Evolutionary conservation across 2,329 filamentous ascomycete species (phyloP), one percentile per base, ranked within the genome.

Genomic region (Aspergillus tubingensis): DNA sequence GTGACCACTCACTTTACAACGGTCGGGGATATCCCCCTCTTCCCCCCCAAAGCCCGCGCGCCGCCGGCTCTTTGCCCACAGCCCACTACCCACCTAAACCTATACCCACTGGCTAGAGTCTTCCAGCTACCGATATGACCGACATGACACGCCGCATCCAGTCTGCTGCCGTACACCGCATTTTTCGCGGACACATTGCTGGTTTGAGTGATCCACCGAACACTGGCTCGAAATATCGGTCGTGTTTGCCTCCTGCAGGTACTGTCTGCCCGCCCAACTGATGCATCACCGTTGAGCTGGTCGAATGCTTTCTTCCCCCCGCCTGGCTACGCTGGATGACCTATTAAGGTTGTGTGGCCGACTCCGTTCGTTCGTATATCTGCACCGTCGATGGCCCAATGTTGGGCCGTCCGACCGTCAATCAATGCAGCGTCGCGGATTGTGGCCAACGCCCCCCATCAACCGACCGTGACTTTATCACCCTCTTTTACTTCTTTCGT

Each of bases 161-260:
- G 21, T 43, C 51, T 57, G 55, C 57, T 36, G 32, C 32, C 32
- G 48, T 61, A 63, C 66, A 68, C 66, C 66, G 66, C 66, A 68
- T 66, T 13, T 66, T 68, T 67, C 58, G 19, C 58, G 44, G 55
- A 49, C 43, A 38, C 53, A 30, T 44, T 27, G 64, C 55, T 61
- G 49, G 59, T 54, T 60, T 52, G 53, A 61, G 62, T 59, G 58
- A 36, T 27, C 50, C 44, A 47, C 57, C 47, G 54, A 61, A 50
- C 41, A 19, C 39, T 55, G 39, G 41, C 53, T 55, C 53, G 21
- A 59, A 51, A 51, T 54, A 50, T 60, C 51, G 39, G 54, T 61
- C 56, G 52, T 57, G 62, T 58, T 65, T 63, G 61, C 62, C 59
- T 60, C 54, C 63, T 65, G 61, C 61, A 65, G 61, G 63, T 65